Percentiles rank a stretch among this genome's conserved stretches.
These are phyloP conservation scores for Cyclanthera cordifolia DNA, from an alignment of 306 rosid species.

Conservation along the genomic window DNA sequence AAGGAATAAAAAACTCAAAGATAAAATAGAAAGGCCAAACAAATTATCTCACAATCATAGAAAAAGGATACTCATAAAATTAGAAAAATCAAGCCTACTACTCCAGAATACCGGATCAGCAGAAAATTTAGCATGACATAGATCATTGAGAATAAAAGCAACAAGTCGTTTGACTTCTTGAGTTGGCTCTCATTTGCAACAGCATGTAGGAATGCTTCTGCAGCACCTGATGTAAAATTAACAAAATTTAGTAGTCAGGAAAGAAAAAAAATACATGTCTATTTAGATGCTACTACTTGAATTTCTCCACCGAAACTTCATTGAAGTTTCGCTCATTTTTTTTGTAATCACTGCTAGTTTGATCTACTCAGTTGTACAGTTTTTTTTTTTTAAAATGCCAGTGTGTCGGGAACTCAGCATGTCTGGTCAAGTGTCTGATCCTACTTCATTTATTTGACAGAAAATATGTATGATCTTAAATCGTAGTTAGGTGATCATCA, in stretches of 20 bases:
- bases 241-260: background rate
- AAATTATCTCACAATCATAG: background rate
- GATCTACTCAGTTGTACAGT: background rate
- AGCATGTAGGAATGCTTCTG: constrained; percentile 92
- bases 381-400: too few species aligned
- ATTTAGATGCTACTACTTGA: background rate
- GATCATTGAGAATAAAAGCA: constrained; percentile 63
- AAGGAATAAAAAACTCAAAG: background rate
- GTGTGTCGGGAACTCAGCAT: too few species aligned
- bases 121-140: constrained; percentile 58
- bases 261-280: background rate
- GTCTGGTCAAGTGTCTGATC: too few species aligned
- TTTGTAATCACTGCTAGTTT: background rate
- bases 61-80: constrained; percentile 81
- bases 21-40: background rate
- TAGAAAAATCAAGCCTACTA: constrained; percentile 79
- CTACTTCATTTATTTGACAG: too few species aligned
- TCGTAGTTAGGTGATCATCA: too few species aligned
- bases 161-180: constrained; percentile 61
- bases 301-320: background rate
- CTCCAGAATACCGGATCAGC: constrained; percentile 57
- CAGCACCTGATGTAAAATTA: constrained; percentile 46
- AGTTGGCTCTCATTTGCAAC: constrained; percentile 77
- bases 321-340: background rate
- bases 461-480: too few species aligned